These are phyloP conservation scores for Phialophora macrospora DNA, from an alignment of 2,329 filamentous ascomycete species.

Conservation along the genomic window DNA sequence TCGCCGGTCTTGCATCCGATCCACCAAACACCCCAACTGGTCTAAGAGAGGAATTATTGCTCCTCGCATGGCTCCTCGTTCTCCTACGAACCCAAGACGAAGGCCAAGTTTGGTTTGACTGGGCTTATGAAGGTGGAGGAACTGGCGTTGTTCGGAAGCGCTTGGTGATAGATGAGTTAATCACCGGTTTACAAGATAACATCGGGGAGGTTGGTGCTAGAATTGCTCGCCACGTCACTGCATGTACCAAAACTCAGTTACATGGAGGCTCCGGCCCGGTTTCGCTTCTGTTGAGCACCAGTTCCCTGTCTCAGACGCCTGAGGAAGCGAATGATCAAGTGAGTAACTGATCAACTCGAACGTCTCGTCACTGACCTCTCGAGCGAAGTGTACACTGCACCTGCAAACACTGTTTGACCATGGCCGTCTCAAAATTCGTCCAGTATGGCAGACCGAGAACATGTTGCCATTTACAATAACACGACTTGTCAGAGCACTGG, in stretches of 20 bases:
- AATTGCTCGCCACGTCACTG: slow-evolving; percentile 41
- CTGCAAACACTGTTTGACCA: slow-evolving; percentile 42
- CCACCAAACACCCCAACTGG: slow-evolving; percentile 42
- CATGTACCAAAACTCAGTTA: slow-evolving; percentile 51
- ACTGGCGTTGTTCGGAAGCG: slow-evolving; percentile 27
- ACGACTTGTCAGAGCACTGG: slow-evolving; percentile 51
- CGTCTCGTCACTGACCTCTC: slow-evolving; percentile 28
- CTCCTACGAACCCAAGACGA: slow-evolving; percentile 52
- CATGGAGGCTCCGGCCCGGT: slow-evolving; percentile 51
- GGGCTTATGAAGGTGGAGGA: slow-evolving; percentile 43
- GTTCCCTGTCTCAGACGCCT: slow-evolving; percentile 16
- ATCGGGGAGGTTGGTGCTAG: slow-evolving; percentile 40
- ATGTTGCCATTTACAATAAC: slow-evolving; percentile 53
- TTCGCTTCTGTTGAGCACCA: slow-evolving; percentile 27
- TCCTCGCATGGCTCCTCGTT: slow-evolving; percentile 54
- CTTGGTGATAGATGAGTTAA: slow-evolving; percentile 44
- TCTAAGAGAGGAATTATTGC: slow-evolving; percentile 50
- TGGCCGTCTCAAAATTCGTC: slow-evolving; percentile 45
- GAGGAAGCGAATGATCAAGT: slow-evolving; percentile 20
- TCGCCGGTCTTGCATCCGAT: slow-evolving; percentile 41
- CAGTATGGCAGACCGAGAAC: slow-evolving; percentile 50
- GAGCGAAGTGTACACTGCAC: slow-evolving; percentile 42
- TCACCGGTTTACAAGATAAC: slow-evolving; percentile 44
- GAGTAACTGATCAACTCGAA: slow-evolving; percentile 4
- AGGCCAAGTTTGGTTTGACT: slow-evolving; percentile 47